Base-by-base conservation (phyloP, 225 moss, liverwort and hornwort genomes). In the Antitrichia curtipendula region DNA sequence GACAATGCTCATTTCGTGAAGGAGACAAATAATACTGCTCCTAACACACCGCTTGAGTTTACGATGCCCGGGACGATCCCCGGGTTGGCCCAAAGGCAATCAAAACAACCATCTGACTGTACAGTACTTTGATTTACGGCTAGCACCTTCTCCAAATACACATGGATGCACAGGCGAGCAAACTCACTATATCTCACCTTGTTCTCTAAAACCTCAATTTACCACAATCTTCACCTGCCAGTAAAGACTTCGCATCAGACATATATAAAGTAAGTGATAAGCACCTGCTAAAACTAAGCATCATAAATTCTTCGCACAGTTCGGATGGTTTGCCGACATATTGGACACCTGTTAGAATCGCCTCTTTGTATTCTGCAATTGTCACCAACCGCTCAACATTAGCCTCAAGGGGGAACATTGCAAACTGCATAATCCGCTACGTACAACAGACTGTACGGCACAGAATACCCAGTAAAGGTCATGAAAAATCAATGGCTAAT, bases 261-360 rank as follows among this genome's bases (percentile, higher is more conserved):
- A n/a, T 61, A 43, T 27, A 17, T 15, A n/a, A n/a, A n/a, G n/a
- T n/a, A 85, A 61, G 53, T 59, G 50, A 75, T 21, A 62, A 68
- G 84, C 15, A 91, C 70, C 81, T 74, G 56, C 41, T 32, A 16
- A 41, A 82, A 29, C 87, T 93, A 93, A 71, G 89, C 91, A 90
- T 96, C 95, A 75, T 93, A 97, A 63, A 98, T 96, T 82, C 80
- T 95, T 64, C 92, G 94, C 38, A 98, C 94, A 49, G 93, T 91
- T 41, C 87, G 87, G 80, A 98, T 97, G 18, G 91, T 86, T 92
- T 95, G 88, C 91, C 97, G 93, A 85, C 98, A 98, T 87, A 98
- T 96, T 54, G 96, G 98, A 78, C 97, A 98, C 58, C 92, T 95
- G 23, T 94, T 85, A 17, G 89, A 85, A 29, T 95, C 87, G 86